These are phyloP conservation scores for Cinchona pubescens DNA, from an alignment of 257 asterid genomes.

Conservation along the genomic window DNA sequence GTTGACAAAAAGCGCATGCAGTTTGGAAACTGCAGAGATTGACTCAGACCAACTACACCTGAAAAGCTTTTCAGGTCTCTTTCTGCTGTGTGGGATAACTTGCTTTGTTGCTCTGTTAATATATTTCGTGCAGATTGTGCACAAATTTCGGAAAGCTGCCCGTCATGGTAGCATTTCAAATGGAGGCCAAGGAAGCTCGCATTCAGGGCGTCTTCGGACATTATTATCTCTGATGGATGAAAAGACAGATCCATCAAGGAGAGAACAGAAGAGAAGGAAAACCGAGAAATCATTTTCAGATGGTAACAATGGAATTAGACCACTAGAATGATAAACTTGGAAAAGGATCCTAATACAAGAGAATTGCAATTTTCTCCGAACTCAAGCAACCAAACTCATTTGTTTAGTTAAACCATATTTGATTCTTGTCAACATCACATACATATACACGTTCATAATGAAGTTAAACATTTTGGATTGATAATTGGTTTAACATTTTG, in stretches of 20 bases:
- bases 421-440: background rate
- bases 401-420: background rate
- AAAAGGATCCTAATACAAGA: conserved; percentile 27
- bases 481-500: background rate
- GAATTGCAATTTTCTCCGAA: conserved; percentile 4
- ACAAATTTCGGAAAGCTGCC: conserved; percentile 38
- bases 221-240: conserved; percentile 62
- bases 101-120: conserved; percentile 61
- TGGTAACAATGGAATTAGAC: conserved; percentile 25
- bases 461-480: background rate
- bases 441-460: background rate
- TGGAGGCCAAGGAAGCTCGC: conserved; percentile 34
- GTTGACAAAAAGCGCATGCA: conserved; percentile 45
- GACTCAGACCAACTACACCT: conserved; percentile 51
- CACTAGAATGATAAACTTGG: too few species aligned
- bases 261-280: conserved; percentile 64
- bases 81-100: conserved; percentile 50
- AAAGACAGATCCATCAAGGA: conserved; percentile 49
- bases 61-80: conserved; percentile 52
- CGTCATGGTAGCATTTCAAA: conserved; percentile 15
- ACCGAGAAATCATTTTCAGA: conserved; percentile 40
- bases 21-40: conserved; percentile 26
- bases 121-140: conserved; percentile 50
- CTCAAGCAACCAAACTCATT: background rate
- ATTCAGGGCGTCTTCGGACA: conserved; percentile 52